A percentile compares a stretch with the other conserved stretches of the same genome.
Evolutionary conservation across 108 stramenopile genomes (phyloP).

Genomic region (Mayamaea pseudoterrestris): DNA sequence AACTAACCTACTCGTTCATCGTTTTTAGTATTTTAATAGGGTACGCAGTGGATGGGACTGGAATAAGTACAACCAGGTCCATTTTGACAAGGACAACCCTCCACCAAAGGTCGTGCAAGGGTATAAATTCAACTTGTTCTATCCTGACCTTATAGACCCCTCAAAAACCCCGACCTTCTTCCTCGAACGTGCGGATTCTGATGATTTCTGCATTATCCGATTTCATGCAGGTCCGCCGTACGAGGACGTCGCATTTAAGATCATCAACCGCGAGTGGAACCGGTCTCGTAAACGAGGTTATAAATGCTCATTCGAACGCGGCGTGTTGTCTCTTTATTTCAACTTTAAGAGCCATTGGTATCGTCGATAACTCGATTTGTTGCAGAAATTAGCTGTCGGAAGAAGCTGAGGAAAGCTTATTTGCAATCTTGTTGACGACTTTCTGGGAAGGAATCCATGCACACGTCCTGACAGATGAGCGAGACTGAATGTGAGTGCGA

Average conservation of each 20-base stretch:
- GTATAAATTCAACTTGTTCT: conserved; percentile 98
- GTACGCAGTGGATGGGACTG: conserved; percentile 98
- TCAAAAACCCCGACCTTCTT: conserved; percentile 87
- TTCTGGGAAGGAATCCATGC: not conserved
- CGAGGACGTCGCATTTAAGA: conserved; percentile 99
- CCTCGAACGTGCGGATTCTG: conserved; percentile 80
- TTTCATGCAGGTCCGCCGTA: conserved; percentile 97
- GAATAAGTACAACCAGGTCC: conserved; percentile 99
- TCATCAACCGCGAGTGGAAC: conserved; percentile 98
- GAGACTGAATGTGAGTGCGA: not conserved
- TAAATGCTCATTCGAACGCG: conserved; percentile 93
- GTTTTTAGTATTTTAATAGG: conserved; percentile 98
- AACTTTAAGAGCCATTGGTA: conserved; percentile 96
- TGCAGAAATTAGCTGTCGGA: too few species aligned
- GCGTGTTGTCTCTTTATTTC: conserved; percentile 91
- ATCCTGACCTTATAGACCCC: conserved; percentile 97
- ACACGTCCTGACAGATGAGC: not conserved
- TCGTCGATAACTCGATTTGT: conserved; percentile 51
- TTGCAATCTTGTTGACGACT: too few species aligned
- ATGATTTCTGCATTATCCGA: conserved; percentile 93
- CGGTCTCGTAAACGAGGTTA: conserved; percentile 87
- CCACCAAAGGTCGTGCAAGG: conserved; percentile 99
- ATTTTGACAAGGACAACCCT: conserved; percentile 97
- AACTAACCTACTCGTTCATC: too few species aligned
- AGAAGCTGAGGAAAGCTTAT: too few species aligned